phyloP scores from a whole-genome alignment of 257 asterid species.

The Petunia axillaris region DNA sequence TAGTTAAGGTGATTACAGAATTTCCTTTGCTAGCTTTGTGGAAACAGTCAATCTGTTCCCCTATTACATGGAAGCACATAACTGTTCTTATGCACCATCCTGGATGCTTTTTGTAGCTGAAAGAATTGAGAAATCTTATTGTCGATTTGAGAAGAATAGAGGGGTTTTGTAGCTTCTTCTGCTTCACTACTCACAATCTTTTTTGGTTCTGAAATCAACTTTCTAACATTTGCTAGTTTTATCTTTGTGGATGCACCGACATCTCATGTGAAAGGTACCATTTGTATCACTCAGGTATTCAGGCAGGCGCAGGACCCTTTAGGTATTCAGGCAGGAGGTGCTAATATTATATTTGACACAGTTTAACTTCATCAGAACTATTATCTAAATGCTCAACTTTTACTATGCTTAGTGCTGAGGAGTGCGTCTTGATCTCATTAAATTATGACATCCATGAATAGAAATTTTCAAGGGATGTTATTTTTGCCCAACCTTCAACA shows the following conservation, averaged over 20 bases:
- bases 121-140: constrained; percentile 7
- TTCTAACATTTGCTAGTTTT: not conserved
- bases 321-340: not conserved
- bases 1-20: constrained; percentile 11
- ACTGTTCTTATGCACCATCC: not conserved
- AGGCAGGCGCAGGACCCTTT: not conserved
- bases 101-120: constrained; percentile 3
- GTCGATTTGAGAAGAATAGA: constrained; percentile 18
- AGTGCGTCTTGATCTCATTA: too few relatives aligned
- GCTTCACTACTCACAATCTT: not conserved
- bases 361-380: too few relatives aligned
- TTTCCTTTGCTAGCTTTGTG: not conserved
- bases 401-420: not conserved
- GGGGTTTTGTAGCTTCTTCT: not conserved
- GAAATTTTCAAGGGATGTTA: too few relatives aligned
- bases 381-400: not conserved
- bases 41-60: not conserved
- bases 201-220: not conserved
- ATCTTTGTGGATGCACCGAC: not conserved
- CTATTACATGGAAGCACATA: not conserved
- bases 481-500: too few relatives aligned
- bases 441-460: too few relatives aligned
- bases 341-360: not conserved
- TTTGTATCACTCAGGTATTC: not conserved
- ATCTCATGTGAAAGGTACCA: not conserved